A percentile compares a stretch with the other conserved stretches of the same genome.
phyloP scores from a whole-genome alignment of 2,329 filamentous ascomycete species.

The Fusarium haematococcum region DNA sequence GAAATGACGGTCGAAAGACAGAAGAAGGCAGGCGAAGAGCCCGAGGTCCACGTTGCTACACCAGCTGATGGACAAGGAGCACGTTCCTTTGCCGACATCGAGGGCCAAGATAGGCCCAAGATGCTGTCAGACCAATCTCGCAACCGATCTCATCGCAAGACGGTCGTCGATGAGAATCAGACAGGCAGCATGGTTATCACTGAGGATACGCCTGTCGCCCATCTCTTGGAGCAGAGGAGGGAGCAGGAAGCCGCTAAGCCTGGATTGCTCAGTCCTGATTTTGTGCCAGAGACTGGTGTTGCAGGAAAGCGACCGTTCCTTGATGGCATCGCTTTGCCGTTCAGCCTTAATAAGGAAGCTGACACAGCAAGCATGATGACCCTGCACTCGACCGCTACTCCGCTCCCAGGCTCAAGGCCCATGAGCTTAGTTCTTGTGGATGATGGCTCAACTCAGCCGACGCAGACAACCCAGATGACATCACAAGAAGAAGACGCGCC shows the following conservation, averaged over 20 bases:
- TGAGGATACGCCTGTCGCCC: slow-evolving; percentile 57
- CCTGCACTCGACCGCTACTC: slow-evolving; percentile 59
- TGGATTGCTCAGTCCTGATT: slow-evolving; percentile 58
- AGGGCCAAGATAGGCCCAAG: slow-evolving; percentile 51
- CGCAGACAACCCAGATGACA: slow-evolving; percentile 30
- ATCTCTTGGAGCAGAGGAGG: slow-evolving; percentile 57
- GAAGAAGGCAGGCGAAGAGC: slow-evolving; percentile 59
- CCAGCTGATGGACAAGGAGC: slow-evolving; percentile 58
- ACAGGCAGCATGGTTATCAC: slow-evolving; percentile 50
- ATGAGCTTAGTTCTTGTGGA: slow-evolving; percentile 45
- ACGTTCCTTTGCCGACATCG: slow-evolving; percentile 55
- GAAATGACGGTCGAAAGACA: slow-evolving; percentile 75
- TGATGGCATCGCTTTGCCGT: slow-evolving; percentile 78
- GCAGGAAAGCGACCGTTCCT: slow-evolving; percentile 74
- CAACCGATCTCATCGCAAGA: slow-evolving; percentile 57
- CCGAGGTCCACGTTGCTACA: slow-evolving; percentile 48
- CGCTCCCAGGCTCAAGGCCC: slow-evolving; percentile 47
- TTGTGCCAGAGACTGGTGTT: slow-evolving; percentile 60
- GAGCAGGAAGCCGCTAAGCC: slow-evolving; percentile 54
- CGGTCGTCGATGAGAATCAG: slow-evolving; percentile 65
- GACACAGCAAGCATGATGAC: slow-evolving; percentile 79
- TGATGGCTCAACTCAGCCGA: slow-evolving; percentile 24
- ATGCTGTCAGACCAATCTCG: slow-evolving; percentile 43
- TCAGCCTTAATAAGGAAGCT: slow-evolving; percentile 73
- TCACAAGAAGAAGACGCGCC: slow-evolving; percentile 46